These are phyloP conservation scores for Candida xyloterini DNA, from an alignment of 805 yeast genomes.

Conservation along the genomic window DNA sequence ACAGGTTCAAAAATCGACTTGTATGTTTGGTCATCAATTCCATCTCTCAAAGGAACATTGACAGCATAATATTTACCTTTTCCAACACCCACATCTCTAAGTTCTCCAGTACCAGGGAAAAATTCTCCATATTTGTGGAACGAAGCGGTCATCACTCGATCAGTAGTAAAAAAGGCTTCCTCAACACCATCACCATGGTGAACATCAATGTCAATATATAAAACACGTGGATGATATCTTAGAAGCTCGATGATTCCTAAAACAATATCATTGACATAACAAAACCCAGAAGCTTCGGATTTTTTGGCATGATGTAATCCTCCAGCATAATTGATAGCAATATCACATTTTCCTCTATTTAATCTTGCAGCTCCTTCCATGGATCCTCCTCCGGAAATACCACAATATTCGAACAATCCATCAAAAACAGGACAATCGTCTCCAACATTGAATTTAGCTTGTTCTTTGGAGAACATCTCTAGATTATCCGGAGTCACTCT, in stretches of 20 bases:
- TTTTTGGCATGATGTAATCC: conserved; percentile 93
- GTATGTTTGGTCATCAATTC: conserved; percentile 88
- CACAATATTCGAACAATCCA: conserved; percentile 71
- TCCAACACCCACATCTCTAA: conserved; percentile 80
- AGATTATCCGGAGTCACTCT: conserved; percentile 91
- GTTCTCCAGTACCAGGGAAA: conserved; percentile 91
- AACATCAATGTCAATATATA: conserved; percentile 85
- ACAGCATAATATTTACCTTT: conserved; percentile 80
- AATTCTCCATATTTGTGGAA: conserved; percentile 92
- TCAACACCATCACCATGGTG: conserved; percentile 97
- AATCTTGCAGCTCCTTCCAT: conserved; percentile 86
- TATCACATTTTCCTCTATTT: conserved; percentile 78
- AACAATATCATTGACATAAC: conserved; percentile 88
- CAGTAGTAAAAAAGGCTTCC: conserved; percentile 90
- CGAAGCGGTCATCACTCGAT: conserved; percentile 85
- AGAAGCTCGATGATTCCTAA: conserved; percentile 76
- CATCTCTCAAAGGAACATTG: conserved; percentile 86
- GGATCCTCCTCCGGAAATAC: conserved; percentile 84
- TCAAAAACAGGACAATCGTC: conserved; percentile 90
- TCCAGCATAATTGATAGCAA: conserved; percentile 92
- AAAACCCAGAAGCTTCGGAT: conserved; percentile 85
- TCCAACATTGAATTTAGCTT: conserved; percentile 90
- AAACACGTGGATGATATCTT: conserved; percentile 79
- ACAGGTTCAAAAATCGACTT: conserved; percentile 88
- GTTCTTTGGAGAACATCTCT: conserved; percentile 83